Conservation (phyloP, 176 grass and related monocot species). For the Eleusine coracana region DNA sequence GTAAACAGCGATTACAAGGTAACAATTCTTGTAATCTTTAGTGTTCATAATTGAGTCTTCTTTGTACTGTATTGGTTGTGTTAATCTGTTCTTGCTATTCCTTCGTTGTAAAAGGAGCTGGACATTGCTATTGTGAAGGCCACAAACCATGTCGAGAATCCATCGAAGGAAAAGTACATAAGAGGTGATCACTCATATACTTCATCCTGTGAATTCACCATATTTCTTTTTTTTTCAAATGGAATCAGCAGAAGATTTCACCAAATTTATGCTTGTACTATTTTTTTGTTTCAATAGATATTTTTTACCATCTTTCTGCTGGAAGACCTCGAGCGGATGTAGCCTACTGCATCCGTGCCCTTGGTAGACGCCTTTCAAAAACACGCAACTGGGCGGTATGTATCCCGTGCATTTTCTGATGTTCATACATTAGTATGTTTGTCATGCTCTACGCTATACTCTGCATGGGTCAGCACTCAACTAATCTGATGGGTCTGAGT, state of each 20-base stretch:
- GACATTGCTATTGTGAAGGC: slow-evolving; percentile 95
- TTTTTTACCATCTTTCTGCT: slow-evolving; percentile 79
- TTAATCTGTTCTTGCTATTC: background rate
- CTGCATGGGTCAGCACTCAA: too few species aligned
- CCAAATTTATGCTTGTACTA: background rate
- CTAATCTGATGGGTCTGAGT: too few species aligned
- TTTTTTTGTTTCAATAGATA: slow-evolving; percentile 54
- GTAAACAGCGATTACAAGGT: slow-evolving; percentile 99
- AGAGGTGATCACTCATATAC: slow-evolving; percentile 46
- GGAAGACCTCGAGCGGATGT: slow-evolving; percentile 84
- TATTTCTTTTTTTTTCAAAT: background rate
- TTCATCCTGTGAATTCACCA: background rate
- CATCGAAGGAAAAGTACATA: slow-evolving; percentile 90
- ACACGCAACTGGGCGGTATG: slow-evolving; percentile 95
- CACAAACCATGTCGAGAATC: slow-evolving; percentile 80
- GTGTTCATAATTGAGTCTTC: background rate
- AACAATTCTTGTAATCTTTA: background rate
- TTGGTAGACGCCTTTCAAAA: slow-evolving; percentile 90
- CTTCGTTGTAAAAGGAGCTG: slow-evolving; percentile 58
- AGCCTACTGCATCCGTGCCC: slow-evolving; percentile 96
- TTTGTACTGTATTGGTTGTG: background rate
- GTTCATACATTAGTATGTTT: background rate
- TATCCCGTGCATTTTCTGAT: background rate
- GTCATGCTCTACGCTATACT: background rate
- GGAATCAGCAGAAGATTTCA: background rate